phyloP scores from a whole-genome alignment of 176 grass and related monocot species.

The Bothriochloa decipiens region DNA sequence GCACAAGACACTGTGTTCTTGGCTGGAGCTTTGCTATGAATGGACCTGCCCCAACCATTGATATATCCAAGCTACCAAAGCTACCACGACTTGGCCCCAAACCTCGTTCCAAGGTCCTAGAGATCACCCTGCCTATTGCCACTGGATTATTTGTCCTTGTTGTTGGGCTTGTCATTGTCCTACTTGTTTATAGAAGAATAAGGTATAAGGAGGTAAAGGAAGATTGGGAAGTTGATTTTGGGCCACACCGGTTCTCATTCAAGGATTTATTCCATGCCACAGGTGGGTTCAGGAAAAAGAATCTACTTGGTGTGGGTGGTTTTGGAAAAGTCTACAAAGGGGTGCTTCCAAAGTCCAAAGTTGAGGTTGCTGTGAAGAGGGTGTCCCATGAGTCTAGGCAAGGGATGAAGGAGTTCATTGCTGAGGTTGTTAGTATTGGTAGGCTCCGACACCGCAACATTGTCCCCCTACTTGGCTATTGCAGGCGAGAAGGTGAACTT shows the following conservation, averaged over 20 bases:
- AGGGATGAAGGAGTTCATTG: slow-evolving; percentile 45
- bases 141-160: slow-evolving; percentile 7
- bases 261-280: slow-evolving; percentile 42
- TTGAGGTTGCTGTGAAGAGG: slow-evolving; percentile 36
- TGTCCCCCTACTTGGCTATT: slow-evolving; percentile 32
- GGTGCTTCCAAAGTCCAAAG: slow-evolving; percentile 30
- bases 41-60: slow-evolving; percentile 35
- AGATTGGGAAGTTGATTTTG: slow-evolving; percentile 49
- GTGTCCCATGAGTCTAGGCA: slow-evolving; percentile 47
- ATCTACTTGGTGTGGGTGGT: slow-evolving; percentile 35
- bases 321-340: slow-evolving; percentile 50
- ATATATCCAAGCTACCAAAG: slow-evolving; percentile 35
- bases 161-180: not conserved
- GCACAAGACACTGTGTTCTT: slow-evolving; percentile 37
- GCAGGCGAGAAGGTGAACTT: slow-evolving; percentile 27
- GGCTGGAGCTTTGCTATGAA: slow-evolving; percentile 46
- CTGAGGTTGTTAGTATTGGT: slow-evolving; percentile 36
- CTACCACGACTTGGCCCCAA: slow-evolving; percentile 26
- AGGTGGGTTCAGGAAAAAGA: slow-evolving; percentile 25
- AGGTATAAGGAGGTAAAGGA: slow-evolving; percentile 36
- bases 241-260: slow-evolving; percentile 39
- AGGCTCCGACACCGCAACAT: slow-evolving; percentile 36
- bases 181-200: slow-evolving; percentile 11
- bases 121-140: slow-evolving; percentile 38
- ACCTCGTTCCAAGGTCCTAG: slow-evolving; percentile 40